Evolutionary conservation across 805 yeast genomes (phyloP).

Genomic region (Myxozyma nipponensis): DNA sequence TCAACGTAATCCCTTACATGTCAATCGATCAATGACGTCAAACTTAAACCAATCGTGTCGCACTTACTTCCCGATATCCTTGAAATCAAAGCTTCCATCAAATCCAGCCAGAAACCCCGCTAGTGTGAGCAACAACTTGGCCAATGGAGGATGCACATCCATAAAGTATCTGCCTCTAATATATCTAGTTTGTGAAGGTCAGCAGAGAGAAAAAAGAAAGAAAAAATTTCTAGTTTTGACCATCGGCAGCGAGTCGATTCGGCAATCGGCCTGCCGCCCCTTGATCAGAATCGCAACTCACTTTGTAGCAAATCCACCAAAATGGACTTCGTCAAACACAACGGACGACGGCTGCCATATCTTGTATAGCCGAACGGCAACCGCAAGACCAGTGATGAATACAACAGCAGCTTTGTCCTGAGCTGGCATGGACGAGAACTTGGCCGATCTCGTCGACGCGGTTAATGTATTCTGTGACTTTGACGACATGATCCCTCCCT

Average conservation of each 20-base stretch:
- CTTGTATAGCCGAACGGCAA: slow-evolving; percentile 55
- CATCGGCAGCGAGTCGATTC: too few relatives aligned
- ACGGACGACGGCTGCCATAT: slow-evolving; percentile 72
- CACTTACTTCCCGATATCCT: slow-evolving; percentile 42
- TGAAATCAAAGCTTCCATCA: slow-evolving; percentile 46
- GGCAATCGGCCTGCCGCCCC: too few relatives aligned
- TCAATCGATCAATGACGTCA: background rate
- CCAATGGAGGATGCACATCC: slow-evolving; percentile 72
- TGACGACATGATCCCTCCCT: too few relatives aligned
- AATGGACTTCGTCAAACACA: slow-evolving; percentile 90
- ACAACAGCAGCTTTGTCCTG: slow-evolving; percentile 22
- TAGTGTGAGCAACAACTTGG: slow-evolving; percentile 54
- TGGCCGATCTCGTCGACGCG: slow-evolving; percentile 5
- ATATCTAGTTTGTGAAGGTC: slow-evolving; percentile 36
- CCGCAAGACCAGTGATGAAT: slow-evolving; percentile 48
- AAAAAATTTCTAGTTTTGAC: too few relatives aligned
- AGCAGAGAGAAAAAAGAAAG: background rate
- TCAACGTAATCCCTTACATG: slow-evolving; percentile 36
- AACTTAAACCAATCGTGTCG: background rate
- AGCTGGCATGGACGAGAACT: slow-evolving; percentile 19
- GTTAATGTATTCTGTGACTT: too few relatives aligned
- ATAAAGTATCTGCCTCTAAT: slow-evolving; percentile 58
- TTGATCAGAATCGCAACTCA: too few relatives aligned
- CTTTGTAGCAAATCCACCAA: slow-evolving; percentile 92
- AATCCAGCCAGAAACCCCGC: slow-evolving; percentile 52